Evolutionary conservation across 306 rosid species (phyloP), one percentile per base, ranked within the genome.

Genomic region (Casuarina glauca): DNA sequence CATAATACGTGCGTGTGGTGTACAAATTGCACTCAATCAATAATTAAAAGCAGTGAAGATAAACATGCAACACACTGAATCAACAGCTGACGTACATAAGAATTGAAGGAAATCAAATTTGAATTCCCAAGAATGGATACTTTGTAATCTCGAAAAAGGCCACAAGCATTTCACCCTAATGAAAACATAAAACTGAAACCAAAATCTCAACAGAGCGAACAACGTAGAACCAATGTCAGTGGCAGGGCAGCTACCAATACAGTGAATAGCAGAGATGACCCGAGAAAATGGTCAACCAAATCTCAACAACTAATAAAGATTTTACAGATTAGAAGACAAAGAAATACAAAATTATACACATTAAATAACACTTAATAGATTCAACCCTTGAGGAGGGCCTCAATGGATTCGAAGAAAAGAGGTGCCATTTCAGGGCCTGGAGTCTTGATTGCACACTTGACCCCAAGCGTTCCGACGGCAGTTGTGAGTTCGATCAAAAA

Each of bases 371-470:
- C 26, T 5, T 66, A 42, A 62, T 69, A 81, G 73, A 83, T 80
- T 90, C 82, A 92, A 67, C 70, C 90, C 81, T 61, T 57, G 49
- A 95, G 96, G 58, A 95, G 91, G 55, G 88, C 80, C 89, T 95
- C 99, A 1, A 95, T 16, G 76, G 97, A 86, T 84, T 95, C 97
- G 5, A 93, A 95, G 86, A 95, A 81, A 79, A 95, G 78, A 39
- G 91, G 81, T n/a, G 97, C 84, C 84, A 90, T 84, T 74, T 95
- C 97, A 10, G 92, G 90, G 85, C 83, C 90, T 26, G 97, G 97
- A 74, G 99, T 95, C 90, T 95, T 95, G 90, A 91, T 84, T 41
- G 99, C 99, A 70, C 90, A 87, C 86, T 95, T 91, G 81, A 93
- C 75, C 19, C 97, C 99, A 4, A 97, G 94, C 80, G 70, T 87